These are phyloP conservation scores for Diaporthe citriasiana DNA, from an alignment of 2,329 filamentous ascomycete species.

Conservation along the genomic window DNA sequence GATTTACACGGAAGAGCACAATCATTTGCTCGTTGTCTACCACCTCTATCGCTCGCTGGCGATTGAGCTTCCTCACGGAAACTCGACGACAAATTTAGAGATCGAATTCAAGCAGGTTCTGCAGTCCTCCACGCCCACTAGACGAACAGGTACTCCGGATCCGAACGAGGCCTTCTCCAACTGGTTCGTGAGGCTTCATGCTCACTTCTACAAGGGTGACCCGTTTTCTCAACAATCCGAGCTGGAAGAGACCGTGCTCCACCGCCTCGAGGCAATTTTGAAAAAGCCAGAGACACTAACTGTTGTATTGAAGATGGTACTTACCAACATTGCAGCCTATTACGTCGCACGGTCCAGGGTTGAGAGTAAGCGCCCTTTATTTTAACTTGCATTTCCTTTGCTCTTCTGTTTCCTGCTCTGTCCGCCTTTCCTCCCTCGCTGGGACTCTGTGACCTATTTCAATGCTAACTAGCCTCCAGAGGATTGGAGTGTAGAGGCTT, in stretches of 20 bases:
- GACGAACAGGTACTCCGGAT: conserved; percentile 59
- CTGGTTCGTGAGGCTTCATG: conserved; percentile 91
- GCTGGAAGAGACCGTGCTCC: conserved; percentile 87
- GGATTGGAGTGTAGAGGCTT: conserved; percentile 60
- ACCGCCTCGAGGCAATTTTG: conserved; percentile 80
- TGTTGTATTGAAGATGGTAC: conserved; percentile 81
- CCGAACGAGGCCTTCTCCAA: conserved; percentile 76
- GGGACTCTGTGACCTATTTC: conserved; percentile 27
- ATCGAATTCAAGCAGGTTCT: conserved; percentile 77
- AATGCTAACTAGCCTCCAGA: conserved; percentile 51
- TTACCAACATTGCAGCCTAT: conserved; percentile 90
- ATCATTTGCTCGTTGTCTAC: conserved; percentile 89
- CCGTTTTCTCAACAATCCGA: conserved; percentile 83
- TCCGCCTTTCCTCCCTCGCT: not conserved
- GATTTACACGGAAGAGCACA: conserved; percentile 81
- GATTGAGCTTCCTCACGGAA: conserved; percentile 80
- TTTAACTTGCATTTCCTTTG: conserved; percentile 6
- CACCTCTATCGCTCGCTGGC: conserved; percentile 88
- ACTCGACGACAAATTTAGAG: conserved; percentile 82
- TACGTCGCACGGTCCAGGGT: conserved; percentile 76
- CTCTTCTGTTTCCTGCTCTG: not conserved
- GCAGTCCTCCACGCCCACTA: conserved; percentile 52
- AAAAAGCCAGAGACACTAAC: conserved; percentile 76
- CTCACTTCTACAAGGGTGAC: conserved; percentile 83
- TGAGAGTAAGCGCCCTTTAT: conserved; percentile 61